A percentile compares a stretch with the other conserved stretches of the same genome.
Conservation (phyloP, 805 yeast species). For the Saccharomycopsis fermentans region DNA sequence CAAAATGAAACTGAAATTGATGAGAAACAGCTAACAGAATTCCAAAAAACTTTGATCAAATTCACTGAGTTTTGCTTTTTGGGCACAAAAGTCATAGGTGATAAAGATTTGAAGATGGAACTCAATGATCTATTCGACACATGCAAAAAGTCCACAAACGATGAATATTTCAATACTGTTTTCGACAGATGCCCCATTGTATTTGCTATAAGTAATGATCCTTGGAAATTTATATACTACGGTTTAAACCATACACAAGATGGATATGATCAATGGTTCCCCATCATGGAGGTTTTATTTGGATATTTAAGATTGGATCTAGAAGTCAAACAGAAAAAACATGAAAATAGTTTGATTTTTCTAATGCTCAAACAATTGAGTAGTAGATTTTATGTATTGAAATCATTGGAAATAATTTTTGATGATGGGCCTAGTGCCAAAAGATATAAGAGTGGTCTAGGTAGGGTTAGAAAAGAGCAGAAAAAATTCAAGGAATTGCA, state of each 20-base stretch:
- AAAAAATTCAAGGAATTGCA: neutral
- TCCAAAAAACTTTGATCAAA: neutral
- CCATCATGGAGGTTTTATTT: neutral
- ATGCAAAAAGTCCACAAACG: neutral
- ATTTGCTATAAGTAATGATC: neutral
- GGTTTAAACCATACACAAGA: neutral
- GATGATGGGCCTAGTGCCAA: neutral
- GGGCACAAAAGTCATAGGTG: neutral
- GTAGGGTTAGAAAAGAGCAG: neutral
- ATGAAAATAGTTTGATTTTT: neutral
- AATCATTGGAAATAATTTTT: neutral
- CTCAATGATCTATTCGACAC: neutral
- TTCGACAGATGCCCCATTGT: neutral
- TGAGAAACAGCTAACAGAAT: neutral
- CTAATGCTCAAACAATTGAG: neutral
- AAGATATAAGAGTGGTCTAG: neutral
- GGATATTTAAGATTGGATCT: neutral
- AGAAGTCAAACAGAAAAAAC: neutral
- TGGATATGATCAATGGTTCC: neutral
- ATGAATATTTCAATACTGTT: neutral
- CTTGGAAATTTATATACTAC: neutral
- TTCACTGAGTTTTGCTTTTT: neutral
- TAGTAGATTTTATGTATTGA: neutral
- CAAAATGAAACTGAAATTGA: neutral
- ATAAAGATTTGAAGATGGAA: neutral